Evolutionary conservation across 441 rosid species (phyloP).

Genomic region (Euphorbia neoarborescens): DNA sequence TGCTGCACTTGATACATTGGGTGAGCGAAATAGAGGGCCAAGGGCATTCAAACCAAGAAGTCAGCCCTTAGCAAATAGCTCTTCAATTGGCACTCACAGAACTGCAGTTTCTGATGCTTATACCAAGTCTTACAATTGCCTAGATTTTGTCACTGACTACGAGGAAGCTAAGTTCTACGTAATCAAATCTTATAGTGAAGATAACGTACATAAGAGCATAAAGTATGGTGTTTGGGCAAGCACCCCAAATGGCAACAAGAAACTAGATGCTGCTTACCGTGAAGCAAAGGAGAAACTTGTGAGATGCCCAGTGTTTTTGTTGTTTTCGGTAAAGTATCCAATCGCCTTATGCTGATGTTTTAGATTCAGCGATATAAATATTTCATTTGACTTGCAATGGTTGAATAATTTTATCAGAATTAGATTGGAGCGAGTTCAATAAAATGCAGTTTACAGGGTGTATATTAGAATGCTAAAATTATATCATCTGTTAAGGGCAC

Average conservation of each 20-base stretch:
- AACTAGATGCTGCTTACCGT: conserved; percentile 56
- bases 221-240: conserved; percentile 86
- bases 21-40: conserved; percentile 57
- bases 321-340: conserved; percentile 61
- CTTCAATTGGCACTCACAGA: conserved; percentile 21
- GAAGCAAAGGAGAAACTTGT: conserved; percentile 55
- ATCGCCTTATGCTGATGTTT: conserved; percentile 12
- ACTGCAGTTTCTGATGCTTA: conserved; percentile 20
- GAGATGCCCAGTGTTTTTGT: conserved; percentile 60
- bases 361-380: neutral
- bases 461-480: no score
- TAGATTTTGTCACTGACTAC: conserved; percentile 47
- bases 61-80: conserved; percentile 25
- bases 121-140: conserved; percentile 36
- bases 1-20: conserved; percentile 39
- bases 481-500: no score
- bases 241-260: conserved; percentile 83
- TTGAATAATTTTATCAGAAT: neutral
- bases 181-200: conserved; percentile 88
- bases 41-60: conserved; percentile 47
- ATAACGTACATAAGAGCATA: conserved; percentile 94
- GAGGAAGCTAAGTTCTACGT: conserved; percentile 64
- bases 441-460: neutral
- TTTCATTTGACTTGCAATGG: neutral
- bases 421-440: neutral